Evolutionary conservation across 2,329 filamentous ascomycete species (phyloP).

Genomic region (Sporothrix globosa): DNA sequence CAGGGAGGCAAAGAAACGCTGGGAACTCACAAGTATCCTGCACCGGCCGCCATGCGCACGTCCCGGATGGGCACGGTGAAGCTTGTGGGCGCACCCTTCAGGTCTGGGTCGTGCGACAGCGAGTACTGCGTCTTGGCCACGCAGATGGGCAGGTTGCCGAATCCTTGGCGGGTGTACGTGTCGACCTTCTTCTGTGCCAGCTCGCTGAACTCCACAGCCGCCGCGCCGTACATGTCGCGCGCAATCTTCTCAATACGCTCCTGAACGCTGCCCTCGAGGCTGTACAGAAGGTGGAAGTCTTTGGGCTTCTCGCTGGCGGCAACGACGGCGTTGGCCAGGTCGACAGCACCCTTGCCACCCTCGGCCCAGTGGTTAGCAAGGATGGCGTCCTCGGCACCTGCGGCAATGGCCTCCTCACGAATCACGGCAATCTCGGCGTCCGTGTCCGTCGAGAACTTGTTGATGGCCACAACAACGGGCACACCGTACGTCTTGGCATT

Average conservation of each 20-base stretch:
- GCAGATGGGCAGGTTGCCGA: conserved; percentile 90
- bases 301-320: conserved; percentile 80
- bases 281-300: conserved; percentile 86
- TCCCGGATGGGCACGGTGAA: conserved; percentile 95
- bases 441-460: conserved; percentile 93
- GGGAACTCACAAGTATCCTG: conserved; percentile 76
- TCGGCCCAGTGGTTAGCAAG: conserved; percentile 96
- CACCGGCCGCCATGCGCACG: conserved; percentile 90
- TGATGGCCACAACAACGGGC: conserved; percentile 95
- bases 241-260: conserved; percentile 89
- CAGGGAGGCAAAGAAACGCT: conserved; percentile 42
- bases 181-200: conserved; percentile 95
- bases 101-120: conserved; percentile 84
- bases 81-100: conserved; percentile 93
- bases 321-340: conserved; percentile 85
- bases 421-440: conserved; percentile 88
- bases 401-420: conserved; percentile 85
- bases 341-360: conserved; percentile 85
- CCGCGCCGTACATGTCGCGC: conserved; percentile 91
- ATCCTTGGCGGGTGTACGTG: conserved; percentile 89
- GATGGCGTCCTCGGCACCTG: conserved; percentile 91
- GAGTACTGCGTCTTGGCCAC: conserved; percentile 99
- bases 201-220: conserved; percentile 87
- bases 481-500: conserved; percentile 90
- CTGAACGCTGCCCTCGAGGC: conserved; percentile 72